Percentiles rank a stretch among this genome's conserved stretches.
phyloP scores from a whole-genome alignment of 441 rosid species.

The Jatropha podagrica region DNA sequence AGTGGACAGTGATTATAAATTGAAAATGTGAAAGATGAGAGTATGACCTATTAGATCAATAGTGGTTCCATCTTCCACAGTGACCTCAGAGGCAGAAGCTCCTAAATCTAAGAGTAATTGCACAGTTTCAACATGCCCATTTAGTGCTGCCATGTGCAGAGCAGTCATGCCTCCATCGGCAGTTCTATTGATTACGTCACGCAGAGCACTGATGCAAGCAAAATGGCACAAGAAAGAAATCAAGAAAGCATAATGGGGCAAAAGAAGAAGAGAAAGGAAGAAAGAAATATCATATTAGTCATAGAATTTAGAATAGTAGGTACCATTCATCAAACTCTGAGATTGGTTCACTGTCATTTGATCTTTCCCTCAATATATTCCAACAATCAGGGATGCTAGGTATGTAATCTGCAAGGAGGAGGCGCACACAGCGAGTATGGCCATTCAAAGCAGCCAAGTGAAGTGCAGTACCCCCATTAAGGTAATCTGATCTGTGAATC shows the following conservation, averaged over 20 bases:
- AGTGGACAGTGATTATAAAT: slow-evolving; percentile 6
- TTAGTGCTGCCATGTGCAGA: slow-evolving; percentile 89
- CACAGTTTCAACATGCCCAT: slow-evolving; percentile 78
- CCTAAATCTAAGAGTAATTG: slow-evolving; percentile 86
- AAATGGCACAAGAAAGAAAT: slow-evolving; percentile 19
- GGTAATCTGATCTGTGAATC: slow-evolving; percentile 89
- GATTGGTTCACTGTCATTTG: slow-evolving; percentile 33
- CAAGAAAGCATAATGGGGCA: slow-evolving; percentile 13
- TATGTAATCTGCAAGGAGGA: slow-evolving; percentile 77
- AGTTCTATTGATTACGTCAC: slow-evolving; percentile 62
- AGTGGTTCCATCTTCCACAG: slow-evolving; percentile 86
- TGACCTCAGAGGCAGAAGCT: slow-evolving; percentile 70
- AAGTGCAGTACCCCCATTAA: slow-evolving; percentile 93
- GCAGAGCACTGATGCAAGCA: slow-evolving; percentile 53
- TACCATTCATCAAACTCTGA: slow-evolving; percentile 66
- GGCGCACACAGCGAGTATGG: slow-evolving; percentile 78
- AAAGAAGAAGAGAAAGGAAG: too few relatives aligned
- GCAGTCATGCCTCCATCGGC: slow-evolving; percentile 96
- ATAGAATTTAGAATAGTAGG: slow-evolving; percentile 1
- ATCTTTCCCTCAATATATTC: slow-evolving; percentile 44
- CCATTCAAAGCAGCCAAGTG: slow-evolving; percentile 94
- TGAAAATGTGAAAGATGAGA: not conserved
- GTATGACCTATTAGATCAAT: slow-evolving; percentile 80
- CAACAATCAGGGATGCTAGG: slow-evolving; percentile 65
- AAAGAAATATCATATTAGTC: not conserved